These are phyloP conservation scores for Podospora pseudopauciseta DNA, from an alignment of 495 filamentous ascomycete species.

Conservation along the genomic window DNA sequence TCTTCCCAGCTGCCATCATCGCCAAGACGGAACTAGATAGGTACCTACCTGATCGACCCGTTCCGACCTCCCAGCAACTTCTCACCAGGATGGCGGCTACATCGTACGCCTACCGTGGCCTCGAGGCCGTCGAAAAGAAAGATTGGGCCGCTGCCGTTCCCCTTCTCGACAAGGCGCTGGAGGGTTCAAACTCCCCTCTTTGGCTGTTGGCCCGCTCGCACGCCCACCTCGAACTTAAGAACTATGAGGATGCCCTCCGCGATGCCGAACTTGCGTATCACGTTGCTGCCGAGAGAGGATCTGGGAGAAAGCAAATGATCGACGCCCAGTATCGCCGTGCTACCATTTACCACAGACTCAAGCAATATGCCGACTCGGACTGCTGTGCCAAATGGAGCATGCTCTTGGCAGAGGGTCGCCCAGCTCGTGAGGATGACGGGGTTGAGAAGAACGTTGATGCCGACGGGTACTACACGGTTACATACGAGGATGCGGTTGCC, in stretches of 20 bases:
- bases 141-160: conserved; percentile 65
- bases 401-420: conserved; percentile 48
- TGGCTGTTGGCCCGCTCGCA: conserved; percentile 89
- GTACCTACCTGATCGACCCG: not conserved
- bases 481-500: conserved; percentile 25
- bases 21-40: not conserved
- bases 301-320: conserved; percentile 65
- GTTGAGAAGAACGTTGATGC: conserved; percentile 39
- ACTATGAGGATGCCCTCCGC: conserved; percentile 56
- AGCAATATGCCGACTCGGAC: conserved; percentile 70
- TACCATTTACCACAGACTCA: conserved; percentile 66
- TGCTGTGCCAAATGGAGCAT: conserved; percentile 67
- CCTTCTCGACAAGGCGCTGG: conserved; percentile 73
- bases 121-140: conserved; percentile 58
- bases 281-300: conserved; percentile 63
- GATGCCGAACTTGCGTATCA: conserved; percentile 79
- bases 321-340: conserved; percentile 77
- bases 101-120: conserved; percentile 35
- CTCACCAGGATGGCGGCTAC: conserved; percentile 28
- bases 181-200: conserved; percentile 61
- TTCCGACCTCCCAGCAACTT: not conserved
- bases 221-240: conserved; percentile 64
- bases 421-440: conserved; percentile 39
- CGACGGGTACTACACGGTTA: conserved; percentile 39
- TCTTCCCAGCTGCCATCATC: too few species aligned